These are phyloP conservation scores for Colletotrichum eremochloae DNA, from an alignment of 2,329 filamentous ascomycete genomes.

Conservation along the genomic window DNA sequence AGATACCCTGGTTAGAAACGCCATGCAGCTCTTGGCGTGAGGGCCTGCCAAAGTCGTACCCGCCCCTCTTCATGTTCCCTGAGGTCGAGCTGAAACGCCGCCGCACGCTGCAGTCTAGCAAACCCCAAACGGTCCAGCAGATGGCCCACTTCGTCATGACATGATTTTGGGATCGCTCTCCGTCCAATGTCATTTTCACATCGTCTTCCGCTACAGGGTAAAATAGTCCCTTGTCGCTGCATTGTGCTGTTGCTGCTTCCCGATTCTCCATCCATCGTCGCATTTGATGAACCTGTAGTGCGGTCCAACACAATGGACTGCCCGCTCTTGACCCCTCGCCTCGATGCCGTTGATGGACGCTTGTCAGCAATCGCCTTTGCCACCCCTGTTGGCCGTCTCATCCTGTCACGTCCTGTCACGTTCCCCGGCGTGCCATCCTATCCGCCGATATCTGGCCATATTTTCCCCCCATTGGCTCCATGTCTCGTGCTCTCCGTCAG, in stretches of 20 bases:
- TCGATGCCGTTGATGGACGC: neutral
- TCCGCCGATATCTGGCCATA: constrained; percentile 1
- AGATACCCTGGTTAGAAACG: constrained; percentile 20
- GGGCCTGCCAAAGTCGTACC: constrained; percentile 26
- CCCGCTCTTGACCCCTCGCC: neutral
- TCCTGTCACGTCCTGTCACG: constrained; percentile 8
- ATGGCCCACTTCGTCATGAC: constrained; percentile 4
- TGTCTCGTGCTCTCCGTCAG: neutral
- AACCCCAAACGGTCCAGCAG: constrained; percentile 47
- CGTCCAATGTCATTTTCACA: neutral
- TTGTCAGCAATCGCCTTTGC: constrained; percentile 12
- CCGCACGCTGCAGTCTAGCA: constrained; percentile 47
- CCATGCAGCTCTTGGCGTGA: constrained; percentile 22
- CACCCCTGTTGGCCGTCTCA: constrained; percentile 16
- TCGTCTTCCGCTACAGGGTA: constrained; percentile 3
- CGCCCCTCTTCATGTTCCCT: constrained; percentile 6
- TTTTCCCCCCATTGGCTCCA: neutral
- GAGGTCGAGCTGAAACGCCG: constrained; percentile 53
- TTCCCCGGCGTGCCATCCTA: constrained; percentile 17
- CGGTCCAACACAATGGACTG: neutral
- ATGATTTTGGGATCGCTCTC: neutral
- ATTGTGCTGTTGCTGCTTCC: constrained; percentile 9
- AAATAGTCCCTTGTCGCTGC: constrained; percentile 5
- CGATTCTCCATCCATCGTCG: constrained; percentile 1
- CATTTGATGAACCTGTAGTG: neutral